Base-by-base conservation (phyloP, 371 early-diverging fungal species). In the Saksenaea vasiformis region DNA sequence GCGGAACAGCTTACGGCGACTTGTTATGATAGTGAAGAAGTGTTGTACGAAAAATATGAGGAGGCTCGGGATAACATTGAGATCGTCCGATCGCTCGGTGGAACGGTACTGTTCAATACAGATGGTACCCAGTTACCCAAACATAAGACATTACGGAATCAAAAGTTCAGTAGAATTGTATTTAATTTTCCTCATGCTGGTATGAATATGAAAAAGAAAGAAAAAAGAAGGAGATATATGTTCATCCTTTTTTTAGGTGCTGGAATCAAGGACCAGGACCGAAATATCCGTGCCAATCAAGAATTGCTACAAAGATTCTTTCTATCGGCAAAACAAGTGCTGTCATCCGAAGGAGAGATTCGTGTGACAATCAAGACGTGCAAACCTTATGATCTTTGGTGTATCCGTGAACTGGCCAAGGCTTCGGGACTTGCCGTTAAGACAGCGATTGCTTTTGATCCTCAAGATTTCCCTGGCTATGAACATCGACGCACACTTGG, bases 181-280 rank as follows among this genome's bases (percentile, higher is more conserved):
- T 97, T 98, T 74, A 96, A 96, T 74, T 98, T 98, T 73, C 98
- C 97, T 44, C 98, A 97, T 71, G 90, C 88, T 15, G 97, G 96
- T 84, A 80, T 36, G 54, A 47, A 57, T 11, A 53, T 14, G 26
- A 58, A 31, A 62, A 47, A 35, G 28, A 27, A 24, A 3, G 17
- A 19, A 9, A 14, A 19, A 3, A 27, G 9, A 14, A 17, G 11
- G 2, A 9, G 7, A 10, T 27, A 9, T 38, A 17, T 41, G 1
- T 35, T n/a, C n/a, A n/a, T n/a, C n/a, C n/a, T n/a, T 15, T 11
- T 26, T 26, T 56, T 54, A 88, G 92, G 92, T 26, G 72, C 85
- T 10, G 97, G 98, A 28, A 94, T 97, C 67, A 96, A 95, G 78
- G 96, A 97, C 77, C 92, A 95, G 79, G 87, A 88, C 62, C 85